A percentile compares a stretch with the other conserved stretches of the same genome.
Evolutionary conservation across 176 grass and related monocot species (phyloP).

Genomic region (Juncus effusus): DNA sequence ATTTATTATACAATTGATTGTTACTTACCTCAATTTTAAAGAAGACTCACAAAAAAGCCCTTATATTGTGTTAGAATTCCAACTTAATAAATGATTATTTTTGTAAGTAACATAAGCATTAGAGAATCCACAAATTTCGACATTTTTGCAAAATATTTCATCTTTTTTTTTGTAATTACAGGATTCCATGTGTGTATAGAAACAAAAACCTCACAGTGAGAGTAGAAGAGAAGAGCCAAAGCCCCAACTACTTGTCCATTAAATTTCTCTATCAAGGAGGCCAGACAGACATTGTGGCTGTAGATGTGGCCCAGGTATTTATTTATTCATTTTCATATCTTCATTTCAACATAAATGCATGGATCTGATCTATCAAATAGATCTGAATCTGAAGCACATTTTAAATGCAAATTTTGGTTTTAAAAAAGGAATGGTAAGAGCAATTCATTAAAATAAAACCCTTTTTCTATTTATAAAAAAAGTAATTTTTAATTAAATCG

Average conservation of each 20-base stretch:
- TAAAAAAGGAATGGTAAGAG: background rate
- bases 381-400: background rate
- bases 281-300: conserved; percentile 89
- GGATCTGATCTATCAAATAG: background rate
- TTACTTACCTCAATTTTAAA: too few relatives aligned
- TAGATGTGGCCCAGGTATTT: conserved; percentile 76
- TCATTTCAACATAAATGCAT: background rate
- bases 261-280: conserved; percentile 88
- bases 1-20: background rate
- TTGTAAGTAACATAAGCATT: too few relatives aligned
- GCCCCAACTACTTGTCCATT: conserved; percentile 48
- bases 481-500: too few relatives aligned
- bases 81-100: too few relatives aligned
- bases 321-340: background rate
- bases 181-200: conserved; percentile 71
- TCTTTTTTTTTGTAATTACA: conserved; percentile 22
- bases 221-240: conserved; percentile 52
- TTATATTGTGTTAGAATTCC: background rate
- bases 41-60: background rate
- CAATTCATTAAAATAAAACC: too few relatives aligned
- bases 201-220: conserved; percentile 59
- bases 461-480: too few relatives aligned
- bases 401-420: background rate
- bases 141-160: background rate
- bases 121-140: too few relatives aligned